Base-by-base conservation (phyloP, 2,329 filamentous ascomycete species). In the Colletotrichum eremochloae region DNA sequence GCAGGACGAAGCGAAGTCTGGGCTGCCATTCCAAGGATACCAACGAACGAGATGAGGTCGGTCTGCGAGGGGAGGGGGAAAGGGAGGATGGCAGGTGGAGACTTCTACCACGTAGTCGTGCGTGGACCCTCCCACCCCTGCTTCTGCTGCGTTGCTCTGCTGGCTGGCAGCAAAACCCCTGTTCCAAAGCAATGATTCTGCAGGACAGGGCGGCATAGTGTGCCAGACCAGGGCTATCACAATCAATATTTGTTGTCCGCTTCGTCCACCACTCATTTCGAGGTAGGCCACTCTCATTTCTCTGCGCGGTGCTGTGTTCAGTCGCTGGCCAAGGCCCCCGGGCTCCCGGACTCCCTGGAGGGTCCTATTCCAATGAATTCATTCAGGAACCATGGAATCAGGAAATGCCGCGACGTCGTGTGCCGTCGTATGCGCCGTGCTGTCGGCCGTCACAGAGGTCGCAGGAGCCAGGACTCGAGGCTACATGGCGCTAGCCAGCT, bases 391-490 rank as follows among this genome's bases (percentile, higher is more conserved):
- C 31, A 36, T 57, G 46, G 48, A 63, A 63, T 29, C 61, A 72
- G 42, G 56, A 70, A 36, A 36, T 66, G 67, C 63, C 42, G 29
- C 61, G 46, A 52, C 46, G 50, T 63, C 61, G 61, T 52, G 33
- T 50, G 15, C 36, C 33, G 29, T 57, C 38, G 62, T 66, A n/a
- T 60, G 62, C 48, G 63, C 61, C 62, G 52, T 62, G 52, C 55
- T 56, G 40, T 40, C 46, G 72, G 74, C 68, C 68, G 72, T 71
- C 75, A 75, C 70, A 77, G 74, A 75, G 74, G 74, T 73, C 74
- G 76, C 71, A 83, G 79, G 58, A 33, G 40, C 31, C 8, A 53
- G 52, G 78, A 81, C 80, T 86, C 85, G 66, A 63, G n/a, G 44
- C 62, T 69, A 64, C 69, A 60, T 68, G 60, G 66, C 66, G 69